Conservation (phyloP, 2,329 filamentous ascomycete genomes). For the Fusarium beomiforme region DNA sequence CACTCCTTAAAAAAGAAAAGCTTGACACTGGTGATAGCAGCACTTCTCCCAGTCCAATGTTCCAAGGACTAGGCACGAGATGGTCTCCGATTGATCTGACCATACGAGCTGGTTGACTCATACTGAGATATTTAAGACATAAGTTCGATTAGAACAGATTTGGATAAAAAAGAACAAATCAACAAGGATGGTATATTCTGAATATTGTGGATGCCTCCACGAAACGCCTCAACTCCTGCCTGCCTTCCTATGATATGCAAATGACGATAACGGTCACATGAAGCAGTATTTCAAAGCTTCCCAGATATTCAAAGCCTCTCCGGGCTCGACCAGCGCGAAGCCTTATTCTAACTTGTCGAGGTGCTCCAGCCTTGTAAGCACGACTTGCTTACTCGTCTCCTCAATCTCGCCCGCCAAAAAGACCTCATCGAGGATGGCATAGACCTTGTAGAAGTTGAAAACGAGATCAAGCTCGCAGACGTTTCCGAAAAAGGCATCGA, state of each 20-base stretch:
- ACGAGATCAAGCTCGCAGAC: conserved; percentile 96
- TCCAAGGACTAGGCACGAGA: neutral
- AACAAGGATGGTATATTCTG: conserved; percentile 29
- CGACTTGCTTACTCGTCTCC: conserved; percentile 98
- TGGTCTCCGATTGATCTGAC: neutral
- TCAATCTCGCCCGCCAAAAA: conserved; percentile 98
- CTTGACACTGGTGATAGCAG: neutral
- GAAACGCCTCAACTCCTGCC: conserved; percentile 35
- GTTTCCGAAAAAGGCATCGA: conserved; percentile 98
- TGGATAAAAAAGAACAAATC: neutral
- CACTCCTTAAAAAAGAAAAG: neutral
- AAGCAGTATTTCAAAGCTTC: neutral
- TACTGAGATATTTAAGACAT: neutral
- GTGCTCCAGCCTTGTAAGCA: conserved; percentile 92
- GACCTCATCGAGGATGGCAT: conserved; percentile 97
- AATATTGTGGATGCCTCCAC: conserved; percentile 13
- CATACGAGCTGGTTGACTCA: neutral
- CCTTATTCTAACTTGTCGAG: conserved; percentile 90
- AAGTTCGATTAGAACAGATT: neutral
- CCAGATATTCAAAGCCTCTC: neutral
- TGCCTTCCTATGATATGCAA: conserved; percentile 29
- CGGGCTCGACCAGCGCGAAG: neutral
- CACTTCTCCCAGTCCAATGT: neutral
- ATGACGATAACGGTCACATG: neutral
- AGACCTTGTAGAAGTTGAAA: conserved; percentile 87